Evolutionary conservation across 2,329 filamentous ascomycete species (phyloP).

Genomic region (Orbilia oligospora): DNA sequence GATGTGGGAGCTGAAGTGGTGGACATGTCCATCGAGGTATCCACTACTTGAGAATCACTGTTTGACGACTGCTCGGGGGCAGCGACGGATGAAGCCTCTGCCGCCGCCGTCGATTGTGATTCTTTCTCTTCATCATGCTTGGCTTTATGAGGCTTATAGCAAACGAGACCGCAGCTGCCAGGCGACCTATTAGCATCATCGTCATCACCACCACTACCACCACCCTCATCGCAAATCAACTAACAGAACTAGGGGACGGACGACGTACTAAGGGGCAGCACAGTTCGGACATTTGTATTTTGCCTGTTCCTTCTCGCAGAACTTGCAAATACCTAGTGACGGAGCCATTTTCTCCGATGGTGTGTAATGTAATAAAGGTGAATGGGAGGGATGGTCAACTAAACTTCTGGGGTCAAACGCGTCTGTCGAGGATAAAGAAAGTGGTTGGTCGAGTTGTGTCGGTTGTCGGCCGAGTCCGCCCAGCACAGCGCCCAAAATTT

Average conservation of each 20-base stretch:
- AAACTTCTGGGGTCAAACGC: constrained; percentile 28
- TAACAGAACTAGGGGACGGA: neutral
- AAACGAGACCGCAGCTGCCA: constrained; percentile 50
- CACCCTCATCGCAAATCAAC: constrained; percentile 5
- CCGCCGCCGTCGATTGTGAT: constrained; percentile 28
- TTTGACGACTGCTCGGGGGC: constrained; percentile 12
- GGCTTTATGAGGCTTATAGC: constrained; percentile 60
- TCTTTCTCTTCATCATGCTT: constrained; percentile 60
- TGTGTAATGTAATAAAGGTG: constrained; percentile 16
- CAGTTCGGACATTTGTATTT: constrained; percentile 60
- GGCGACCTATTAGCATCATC: constrained; percentile 1
- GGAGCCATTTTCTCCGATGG: constrained; percentile 57
- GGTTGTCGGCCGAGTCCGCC: constrained; percentile 5
- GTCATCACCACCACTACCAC: neutral
- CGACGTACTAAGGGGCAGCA: constrained; percentile 57
- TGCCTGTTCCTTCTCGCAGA: constrained; percentile 60
- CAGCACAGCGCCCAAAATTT: constrained; percentile 39
- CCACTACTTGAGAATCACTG: constrained; percentile 21
- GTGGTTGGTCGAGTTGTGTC: constrained; percentile 8
- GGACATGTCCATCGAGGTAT: constrained; percentile 38
- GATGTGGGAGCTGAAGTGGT: constrained; percentile 29
- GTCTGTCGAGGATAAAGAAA: constrained; percentile 20
- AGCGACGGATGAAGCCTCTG: constrained; percentile 22
- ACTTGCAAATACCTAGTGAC: constrained; percentile 59
- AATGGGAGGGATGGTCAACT: neutral